These are phyloP conservation scores for Rugosomyces carneus DNA, from an alignment of 1,284 basidiomycete genomes.

Conservation along the genomic window DNA sequence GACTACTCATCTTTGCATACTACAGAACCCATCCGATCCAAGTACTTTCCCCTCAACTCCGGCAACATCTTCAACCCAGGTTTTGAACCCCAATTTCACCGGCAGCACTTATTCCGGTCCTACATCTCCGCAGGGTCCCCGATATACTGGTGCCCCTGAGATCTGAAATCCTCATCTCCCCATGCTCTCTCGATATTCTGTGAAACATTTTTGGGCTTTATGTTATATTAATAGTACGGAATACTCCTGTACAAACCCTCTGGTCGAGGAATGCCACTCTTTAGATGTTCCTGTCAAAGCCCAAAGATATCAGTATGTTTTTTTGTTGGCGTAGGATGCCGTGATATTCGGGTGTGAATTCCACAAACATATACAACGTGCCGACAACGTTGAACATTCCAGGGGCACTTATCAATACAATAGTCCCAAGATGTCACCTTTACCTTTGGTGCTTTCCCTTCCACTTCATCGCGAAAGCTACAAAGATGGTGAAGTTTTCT, in stretches of 20 bases:
- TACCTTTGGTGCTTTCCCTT: not conserved
- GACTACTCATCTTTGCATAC: slow-evolving; percentile 1
- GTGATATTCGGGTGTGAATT: not conserved
- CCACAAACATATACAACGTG: not conserved
- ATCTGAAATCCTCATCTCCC: too few species aligned
- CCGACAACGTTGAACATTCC: not conserved
- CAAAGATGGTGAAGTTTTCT: not conserved
- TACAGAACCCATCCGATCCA: slow-evolving; percentile 39
- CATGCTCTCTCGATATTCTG: not conserved
- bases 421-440: not conserved
- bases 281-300: too few species aligned
- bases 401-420: not conserved
- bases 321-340: not conserved
- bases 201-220: not conserved
- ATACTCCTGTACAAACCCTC: too few species aligned
- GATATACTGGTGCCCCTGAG: not conserved
- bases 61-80: slow-evolving; percentile 3
- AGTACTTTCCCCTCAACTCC: slow-evolving; percentile 24
- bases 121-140: not conserved
- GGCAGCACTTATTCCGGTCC: slow-evolving; percentile 13
- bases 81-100: slow-evolving; percentile 4
- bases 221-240: too few species aligned
- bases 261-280: too few species aligned
- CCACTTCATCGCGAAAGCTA: not conserved
- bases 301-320: too few species aligned